These are phyloP conservation scores for Iberis pinnata DNA, from an alignment of 345 rosid genomes.

Conservation along the genomic window DNA sequence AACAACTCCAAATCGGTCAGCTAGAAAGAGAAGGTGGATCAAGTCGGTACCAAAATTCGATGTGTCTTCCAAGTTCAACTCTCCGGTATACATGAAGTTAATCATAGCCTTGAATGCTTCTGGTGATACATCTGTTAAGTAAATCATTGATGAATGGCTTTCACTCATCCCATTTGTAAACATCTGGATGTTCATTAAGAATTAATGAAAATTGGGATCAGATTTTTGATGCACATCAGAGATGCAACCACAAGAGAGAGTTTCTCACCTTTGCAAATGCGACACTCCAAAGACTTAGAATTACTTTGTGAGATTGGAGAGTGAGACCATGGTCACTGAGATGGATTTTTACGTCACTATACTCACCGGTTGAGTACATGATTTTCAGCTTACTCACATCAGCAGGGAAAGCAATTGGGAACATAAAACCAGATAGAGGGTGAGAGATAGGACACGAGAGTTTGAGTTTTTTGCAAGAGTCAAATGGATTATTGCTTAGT, in stretches of 20 bases:
- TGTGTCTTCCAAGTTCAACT: constrained; percentile 54
- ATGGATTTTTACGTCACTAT: constrained; percentile 52
- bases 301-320: constrained; percentile 59
- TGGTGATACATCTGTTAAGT: constrained; percentile 62
- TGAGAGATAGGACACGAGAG: constrained; percentile 50
- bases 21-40: constrained; percentile 74
- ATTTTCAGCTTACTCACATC: constrained; percentile 51
- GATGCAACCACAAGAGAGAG: not conserved
- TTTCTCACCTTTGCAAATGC: constrained; percentile 83
- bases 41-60: constrained; percentile 56
- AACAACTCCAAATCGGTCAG: constrained; percentile 81
- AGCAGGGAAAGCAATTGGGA: constrained; percentile 64
- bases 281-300: constrained; percentile 79
- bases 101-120: constrained; percentile 78
- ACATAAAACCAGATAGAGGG: constrained; percentile 38
- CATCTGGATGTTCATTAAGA: constrained; percentile 52
- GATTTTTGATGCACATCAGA: not conserved
- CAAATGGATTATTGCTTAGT: constrained; percentile 45
- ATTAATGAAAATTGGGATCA: constrained; percentile 5
- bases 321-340: constrained; percentile 61
- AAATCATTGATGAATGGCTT: constrained; percentile 58
- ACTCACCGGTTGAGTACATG: constrained; percentile 42
- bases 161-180: constrained; percentile 98
- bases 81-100: constrained; percentile 76
- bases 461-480: constrained; percentile 47